Conservation (phyloP, 352 stramenopile genomes). For the Globisporangium echinulatum region DNA sequence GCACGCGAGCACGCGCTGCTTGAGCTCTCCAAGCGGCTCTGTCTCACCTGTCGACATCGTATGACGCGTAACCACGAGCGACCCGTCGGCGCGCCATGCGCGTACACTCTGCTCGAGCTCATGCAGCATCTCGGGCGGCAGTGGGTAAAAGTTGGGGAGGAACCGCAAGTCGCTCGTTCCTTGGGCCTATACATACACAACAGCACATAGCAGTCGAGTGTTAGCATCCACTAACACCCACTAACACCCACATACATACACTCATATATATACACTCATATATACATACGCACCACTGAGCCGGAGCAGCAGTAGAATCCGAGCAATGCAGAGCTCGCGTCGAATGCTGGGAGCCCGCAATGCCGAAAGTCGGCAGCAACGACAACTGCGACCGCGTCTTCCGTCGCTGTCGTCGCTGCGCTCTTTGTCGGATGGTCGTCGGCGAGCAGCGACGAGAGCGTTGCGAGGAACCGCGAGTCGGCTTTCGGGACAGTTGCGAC, state of each 20-base stretch:
- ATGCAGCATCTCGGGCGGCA: constrained; percentile 53
- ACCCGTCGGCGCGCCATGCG: constrained; percentile 21
- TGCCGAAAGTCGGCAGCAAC: constrained; percentile 46
- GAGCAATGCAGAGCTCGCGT: constrained; percentile 30
- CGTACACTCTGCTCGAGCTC: constrained; percentile 35
- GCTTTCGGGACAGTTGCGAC: constrained; percentile 1
- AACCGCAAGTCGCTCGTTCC: constrained; percentile 37
- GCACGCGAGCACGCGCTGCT: constrained; percentile 17
- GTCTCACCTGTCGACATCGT: background rate
- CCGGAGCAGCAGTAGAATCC: constrained; percentile 54
- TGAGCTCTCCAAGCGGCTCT: constrained; percentile 20
- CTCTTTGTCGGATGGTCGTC: constrained; percentile 21
- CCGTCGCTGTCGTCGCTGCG: constrained; percentile 9
- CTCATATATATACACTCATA: background rate
- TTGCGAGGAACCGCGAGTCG: constrained; percentile 10
- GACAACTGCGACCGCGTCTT: constrained; percentile 28
- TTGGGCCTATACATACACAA: constrained; percentile 10
- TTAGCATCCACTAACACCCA: background rate
- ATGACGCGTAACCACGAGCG: constrained; percentile 14
- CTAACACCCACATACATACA: too few relatives aligned
- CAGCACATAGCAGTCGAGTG: background rate
- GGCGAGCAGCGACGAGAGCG: constrained; percentile 24
- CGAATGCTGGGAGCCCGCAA: constrained; percentile 59
- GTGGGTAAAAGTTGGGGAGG: constrained; percentile 47
- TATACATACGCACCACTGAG: constrained; percentile 17